These are phyloP conservation scores for Mortierella antarctica DNA, from an alignment of 192 early-diverging fungal genomes.

Conservation along the genomic window DNA sequence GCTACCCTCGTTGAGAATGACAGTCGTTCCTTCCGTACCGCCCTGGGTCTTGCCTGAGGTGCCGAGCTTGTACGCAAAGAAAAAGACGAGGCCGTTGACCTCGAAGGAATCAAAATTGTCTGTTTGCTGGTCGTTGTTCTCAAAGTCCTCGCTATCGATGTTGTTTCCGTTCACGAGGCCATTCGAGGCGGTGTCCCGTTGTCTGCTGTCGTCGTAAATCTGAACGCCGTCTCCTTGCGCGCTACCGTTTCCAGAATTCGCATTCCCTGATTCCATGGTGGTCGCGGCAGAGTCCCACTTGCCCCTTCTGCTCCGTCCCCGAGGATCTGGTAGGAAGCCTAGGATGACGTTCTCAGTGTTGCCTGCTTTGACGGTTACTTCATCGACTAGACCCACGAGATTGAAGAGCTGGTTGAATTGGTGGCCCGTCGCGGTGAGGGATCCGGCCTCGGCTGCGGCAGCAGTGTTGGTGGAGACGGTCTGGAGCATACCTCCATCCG, in stretches of 20 bases:
- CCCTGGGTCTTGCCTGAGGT: neutral
- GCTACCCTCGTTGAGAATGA: neutral
- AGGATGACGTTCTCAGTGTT: conserved; percentile 82
- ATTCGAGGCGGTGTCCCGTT: conserved; percentile 37
- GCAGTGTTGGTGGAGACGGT: conserved; percentile 74
- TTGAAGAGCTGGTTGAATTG: conserved; percentile 96
- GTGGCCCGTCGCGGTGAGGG: conserved; percentile 54
- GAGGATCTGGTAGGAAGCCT: conserved; percentile 75
- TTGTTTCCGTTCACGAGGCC: conserved; percentile 38
- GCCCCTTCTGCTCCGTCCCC: conserved; percentile 30
- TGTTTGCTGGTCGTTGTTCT: conserved; percentile 64
- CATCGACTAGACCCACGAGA: conserved; percentile 83
- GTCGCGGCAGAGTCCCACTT: conserved; percentile 35
- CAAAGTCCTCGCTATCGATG: conserved; percentile 65
- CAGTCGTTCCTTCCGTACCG: neutral
- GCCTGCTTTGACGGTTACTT: conserved; percentile 71
- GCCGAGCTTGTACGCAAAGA: conserved; percentile 71
- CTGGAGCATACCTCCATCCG: conserved; percentile 3
- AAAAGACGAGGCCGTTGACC: conserved; percentile 86
- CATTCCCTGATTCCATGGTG: conserved; percentile 9
- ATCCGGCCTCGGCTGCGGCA: conserved; percentile 63
- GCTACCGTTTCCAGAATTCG: conserved; percentile 46
- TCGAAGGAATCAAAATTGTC: conserved; percentile 67
- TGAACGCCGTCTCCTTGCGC: conserved; percentile 44
- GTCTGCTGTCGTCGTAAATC: conserved; percentile 48